phyloP scores from a whole-genome alignment of 1,139 yeast species.

The Diutina sp. region DNA sequence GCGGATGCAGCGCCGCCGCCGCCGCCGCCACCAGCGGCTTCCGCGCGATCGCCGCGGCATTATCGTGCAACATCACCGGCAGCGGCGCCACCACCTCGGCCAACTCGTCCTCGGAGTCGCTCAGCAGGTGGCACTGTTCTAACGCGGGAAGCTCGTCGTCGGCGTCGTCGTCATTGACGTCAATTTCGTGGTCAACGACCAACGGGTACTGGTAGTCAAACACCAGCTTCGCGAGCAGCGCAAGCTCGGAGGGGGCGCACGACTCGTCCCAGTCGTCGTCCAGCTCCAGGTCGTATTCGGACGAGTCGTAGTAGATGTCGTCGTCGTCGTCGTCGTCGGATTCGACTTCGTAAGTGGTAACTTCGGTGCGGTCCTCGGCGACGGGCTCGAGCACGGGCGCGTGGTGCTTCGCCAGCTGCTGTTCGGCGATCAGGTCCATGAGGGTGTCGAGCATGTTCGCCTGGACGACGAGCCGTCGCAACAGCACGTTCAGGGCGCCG shows the following conservation, averaged over 20 bases:
- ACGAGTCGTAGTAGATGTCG: conserved; percentile 6
- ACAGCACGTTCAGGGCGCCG: conserved; percentile 41
- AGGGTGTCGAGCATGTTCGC: conserved; percentile 64
- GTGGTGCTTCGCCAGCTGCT: conserved; percentile 13
- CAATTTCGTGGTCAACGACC: conserved; percentile 8
- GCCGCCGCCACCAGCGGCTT: not conserved
- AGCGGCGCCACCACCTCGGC: conserved; percentile 2
- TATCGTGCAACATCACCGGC: conserved; percentile 3
- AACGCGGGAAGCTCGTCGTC: conserved; percentile 12
- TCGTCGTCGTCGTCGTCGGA: conserved; percentile 10
- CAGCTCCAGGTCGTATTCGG: conserved; percentile 6
- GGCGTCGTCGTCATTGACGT: conserved; percentile 7
- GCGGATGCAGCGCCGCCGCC: conserved; percentile 3
- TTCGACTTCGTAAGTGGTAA: conserved; percentile 21
- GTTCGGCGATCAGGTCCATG: conserved; percentile 35
- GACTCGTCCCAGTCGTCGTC: conserved; percentile 5
- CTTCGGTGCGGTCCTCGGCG: conserved; percentile 3
- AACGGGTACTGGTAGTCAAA: conserved; percentile 17
- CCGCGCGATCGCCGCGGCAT: not conserved
- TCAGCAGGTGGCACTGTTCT: conserved; percentile 4
- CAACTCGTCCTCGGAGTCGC: conserved; percentile 7
- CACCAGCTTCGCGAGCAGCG: conserved; percentile 13
- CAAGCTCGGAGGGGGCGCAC: conserved; percentile 9
- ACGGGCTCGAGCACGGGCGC: conserved; percentile 11
- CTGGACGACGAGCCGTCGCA: conserved; percentile 56